phyloP scores from a whole-genome alignment of 2,329 filamentous ascomycete species.

The Pleurostoma richardsiae region DNA sequence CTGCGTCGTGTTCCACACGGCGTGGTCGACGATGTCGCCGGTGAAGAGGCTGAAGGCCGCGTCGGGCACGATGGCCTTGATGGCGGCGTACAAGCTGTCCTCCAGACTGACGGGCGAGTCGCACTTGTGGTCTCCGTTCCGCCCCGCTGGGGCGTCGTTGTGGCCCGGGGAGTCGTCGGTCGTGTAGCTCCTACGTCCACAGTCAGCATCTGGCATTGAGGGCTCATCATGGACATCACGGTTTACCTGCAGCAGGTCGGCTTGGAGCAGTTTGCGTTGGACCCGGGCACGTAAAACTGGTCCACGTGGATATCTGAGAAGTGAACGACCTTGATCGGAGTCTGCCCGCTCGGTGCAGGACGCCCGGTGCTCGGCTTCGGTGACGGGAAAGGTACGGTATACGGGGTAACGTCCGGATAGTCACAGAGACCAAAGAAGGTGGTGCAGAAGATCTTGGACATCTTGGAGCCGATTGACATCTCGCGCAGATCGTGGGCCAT shows the following conservation, averaged over 20 bases:
- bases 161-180: slow-evolving; percentile 39
- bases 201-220: slow-evolving; percentile 15
- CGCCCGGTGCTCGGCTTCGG: slow-evolving; percentile 29
- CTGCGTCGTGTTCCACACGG: slow-evolving; percentile 38
- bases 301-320: slow-evolving; percentile 58
- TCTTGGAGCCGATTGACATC: slow-evolving; percentile 41
- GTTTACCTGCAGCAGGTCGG: slow-evolving; percentile 50
- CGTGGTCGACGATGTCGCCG: slow-evolving; percentile 52
- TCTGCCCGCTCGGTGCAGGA: slow-evolving; percentile 34
- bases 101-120: slow-evolving; percentile 46
- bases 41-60: slow-evolving; percentile 54
- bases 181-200: slow-evolving; percentile 27
- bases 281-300: slow-evolving; percentile 45
- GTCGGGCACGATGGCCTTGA: slow-evolving; percentile 37
- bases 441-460: slow-evolving; percentile 45
- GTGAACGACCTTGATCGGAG: slow-evolving; percentile 50
- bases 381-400: slow-evolving; percentile 37
- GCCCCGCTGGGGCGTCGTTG: slow-evolving; percentile 43
- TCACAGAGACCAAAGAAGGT: slow-evolving; percentile 49
- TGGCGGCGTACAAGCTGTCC: slow-evolving; percentile 49
- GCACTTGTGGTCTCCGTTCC: slow-evolving; percentile 47
- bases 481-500: slow-evolving; percentile 42
- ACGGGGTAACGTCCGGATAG: slow-evolving; percentile 37
- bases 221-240: slow-evolving; percentile 12
- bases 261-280: slow-evolving; percentile 50